Base-by-base conservation (phyloP, 2,329 filamentous ascomycete genomes). In the Claviceps fusiformis region DNA sequence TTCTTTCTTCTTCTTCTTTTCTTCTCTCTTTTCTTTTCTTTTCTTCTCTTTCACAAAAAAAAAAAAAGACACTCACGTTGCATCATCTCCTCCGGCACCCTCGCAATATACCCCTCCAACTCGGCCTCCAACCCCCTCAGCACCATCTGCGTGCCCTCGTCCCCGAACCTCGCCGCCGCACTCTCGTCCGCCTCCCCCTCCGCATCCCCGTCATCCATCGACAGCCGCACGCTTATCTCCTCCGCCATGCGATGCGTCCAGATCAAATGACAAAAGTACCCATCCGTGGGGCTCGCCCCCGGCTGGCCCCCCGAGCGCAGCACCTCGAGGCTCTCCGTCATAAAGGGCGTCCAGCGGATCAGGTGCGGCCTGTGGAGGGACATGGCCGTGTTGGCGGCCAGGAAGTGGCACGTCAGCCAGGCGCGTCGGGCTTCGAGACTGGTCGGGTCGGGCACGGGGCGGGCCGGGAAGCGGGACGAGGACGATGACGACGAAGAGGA, bases 221-320 rank as follows among this genome's bases (percentile, higher is more conserved):
- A 77, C 57, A 89, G 85, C 60, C 86, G 81, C 35, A 77, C 71
- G 10, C 80, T 78, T 17, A 88, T 77, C 56, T 89, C 83, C 65
- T 90, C 87, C 1, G 80, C 80, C 48, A 89, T 71, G 53, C 75
- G 77, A 59, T 83, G 78, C 33, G 80, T 76, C 71, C 77, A 79
- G 1, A 82, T 75, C 17, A 83, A 70, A 48, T 82, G 79, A 55
- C 79, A 81, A 15, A 85, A 71, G 55, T 77, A 78, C 55, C 71
- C 69, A 64, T 85, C 82, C 2, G 78, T 75, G 0, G 79, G 76
- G 7, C 76, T 73, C 1, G 79, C 78, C 2, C 82, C 76, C 0
- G 76, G 72, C 3, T 76, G 5, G 13, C 8, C 8, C 3, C 43
- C 76, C 2, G 72, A 73, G 62, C 79, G 71, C 3, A 85, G 67